These are phyloP conservation scores for Athelia sp. DNA, from an alignment of 1,284 basidiomycete genomes.

Conservation along the genomic window DNA sequence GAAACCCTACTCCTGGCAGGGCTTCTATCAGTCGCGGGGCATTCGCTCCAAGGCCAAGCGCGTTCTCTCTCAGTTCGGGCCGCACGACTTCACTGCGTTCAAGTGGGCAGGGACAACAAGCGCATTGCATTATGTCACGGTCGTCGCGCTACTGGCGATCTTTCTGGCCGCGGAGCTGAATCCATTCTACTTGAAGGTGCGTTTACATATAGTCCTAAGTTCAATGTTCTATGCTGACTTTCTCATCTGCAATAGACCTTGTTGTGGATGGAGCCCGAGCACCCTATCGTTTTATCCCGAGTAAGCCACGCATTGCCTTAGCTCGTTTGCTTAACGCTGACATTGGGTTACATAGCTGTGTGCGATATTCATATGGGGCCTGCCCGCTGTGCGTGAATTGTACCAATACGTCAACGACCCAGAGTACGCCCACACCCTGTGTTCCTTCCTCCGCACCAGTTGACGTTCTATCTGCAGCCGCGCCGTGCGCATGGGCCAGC, in stretches of 20 bases:
- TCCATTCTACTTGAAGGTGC: conserved; percentile 78
- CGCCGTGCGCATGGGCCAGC: conserved; percentile 81
- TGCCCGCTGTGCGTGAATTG: conserved; percentile 76
- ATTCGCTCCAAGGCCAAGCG: conserved; percentile 71
- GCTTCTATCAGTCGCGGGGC: conserved; percentile 71
- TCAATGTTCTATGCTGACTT: background rate
- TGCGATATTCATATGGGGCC: conserved; percentile 74
- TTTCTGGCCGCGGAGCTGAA: conserved; percentile 81
- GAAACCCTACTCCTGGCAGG: conserved; percentile 83
- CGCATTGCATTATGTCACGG: conserved; percentile 69
- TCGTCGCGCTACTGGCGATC: conserved; percentile 70
- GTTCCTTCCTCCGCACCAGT: too few relatives aligned
- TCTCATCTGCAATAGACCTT: conserved; percentile 58
- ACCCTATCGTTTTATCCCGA: conserved; percentile 73
- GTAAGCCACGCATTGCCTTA: background rate
- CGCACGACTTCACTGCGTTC: conserved; percentile 83
- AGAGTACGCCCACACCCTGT: conserved; percentile 41
- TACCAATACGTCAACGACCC: conserved; percentile 78
- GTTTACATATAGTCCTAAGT: conserved; percentile 13
- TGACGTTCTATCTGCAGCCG: conserved; percentile 35
- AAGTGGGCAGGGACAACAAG: conserved; percentile 80
- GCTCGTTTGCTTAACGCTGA: background rate
- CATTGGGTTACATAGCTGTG: conserved; percentile 36
- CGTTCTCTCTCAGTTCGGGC: conserved; percentile 77
- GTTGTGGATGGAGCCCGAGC: conserved; percentile 85